A percentile compares a stretch with the other conserved stretches of the same genome.
Conservation (phyloP, 163 green algal genomes). For the Scenedesmus sp. region DNA sequence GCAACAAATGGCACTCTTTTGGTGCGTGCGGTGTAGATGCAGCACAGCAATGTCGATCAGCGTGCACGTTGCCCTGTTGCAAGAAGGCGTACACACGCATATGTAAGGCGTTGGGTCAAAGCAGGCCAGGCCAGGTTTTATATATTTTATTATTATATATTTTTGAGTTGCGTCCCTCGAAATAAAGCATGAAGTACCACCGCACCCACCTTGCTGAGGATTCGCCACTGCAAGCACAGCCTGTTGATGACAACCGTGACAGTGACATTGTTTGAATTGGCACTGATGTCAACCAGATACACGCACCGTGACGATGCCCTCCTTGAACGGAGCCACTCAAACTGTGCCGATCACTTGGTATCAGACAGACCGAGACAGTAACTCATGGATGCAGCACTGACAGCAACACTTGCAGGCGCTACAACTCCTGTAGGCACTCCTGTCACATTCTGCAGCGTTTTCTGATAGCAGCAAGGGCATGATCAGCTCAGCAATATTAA, state of each 20-base stretch:
- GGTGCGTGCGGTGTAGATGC: not conserved
- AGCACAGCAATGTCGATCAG: not conserved
- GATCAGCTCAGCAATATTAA: too few relatives aligned
- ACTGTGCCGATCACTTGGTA: too few relatives aligned
- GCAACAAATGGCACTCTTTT: not conserved
- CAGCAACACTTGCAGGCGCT: too few relatives aligned
- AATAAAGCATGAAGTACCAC: not conserved
- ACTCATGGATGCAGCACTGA: too few relatives aligned
- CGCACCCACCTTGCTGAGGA: not conserved
- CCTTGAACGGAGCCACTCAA: too few relatives aligned
- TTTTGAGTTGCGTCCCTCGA: not conserved
- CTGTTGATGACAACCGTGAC: not conserved
- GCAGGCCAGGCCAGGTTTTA: not conserved
- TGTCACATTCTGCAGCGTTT: too few relatives aligned
- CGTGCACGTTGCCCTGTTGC: not conserved
- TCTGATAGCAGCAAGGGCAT: too few relatives aligned
- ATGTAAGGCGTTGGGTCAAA: not conserved
- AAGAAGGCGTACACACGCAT: not conserved
- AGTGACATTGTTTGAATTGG: not conserved
- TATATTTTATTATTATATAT: too few relatives aligned
- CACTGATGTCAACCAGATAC: too few relatives aligned
- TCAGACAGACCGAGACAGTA: too few relatives aligned
- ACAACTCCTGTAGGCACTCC: too few relatives aligned
- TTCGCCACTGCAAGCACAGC: not conserved
- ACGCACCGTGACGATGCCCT: too few relatives aligned